These are phyloP conservation scores for sweet orange (Citrus sinensis) DNA, from an alignment of 345 rosid species.

Conservation along the genomic window DNA sequence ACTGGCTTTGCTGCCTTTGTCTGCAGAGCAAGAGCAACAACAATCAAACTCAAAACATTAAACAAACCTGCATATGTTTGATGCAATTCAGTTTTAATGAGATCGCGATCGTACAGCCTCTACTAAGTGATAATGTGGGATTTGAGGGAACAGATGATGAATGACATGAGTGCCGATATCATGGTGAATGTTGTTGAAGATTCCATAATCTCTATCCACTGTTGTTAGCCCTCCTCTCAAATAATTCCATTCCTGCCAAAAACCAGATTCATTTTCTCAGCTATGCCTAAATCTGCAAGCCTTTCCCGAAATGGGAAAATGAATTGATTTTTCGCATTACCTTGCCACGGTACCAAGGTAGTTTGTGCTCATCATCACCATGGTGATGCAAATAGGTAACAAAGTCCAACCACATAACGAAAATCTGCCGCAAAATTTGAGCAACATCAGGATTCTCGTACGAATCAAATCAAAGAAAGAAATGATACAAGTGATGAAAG, in stretches of 20 bases:
- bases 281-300: background rate
- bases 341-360: conserved; percentile 96
- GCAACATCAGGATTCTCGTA: background rate
- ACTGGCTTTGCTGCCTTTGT: conserved; percentile 72
- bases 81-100: background rate
- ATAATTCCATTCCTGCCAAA: conserved; percentile 75
- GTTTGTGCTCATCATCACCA: conserved; percentile 63
- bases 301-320: background rate
- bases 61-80: background rate
- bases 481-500: background rate
- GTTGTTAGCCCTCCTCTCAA: conserved; percentile 90
- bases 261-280: background rate
- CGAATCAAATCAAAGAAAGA: background rate
- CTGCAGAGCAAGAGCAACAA: conserved; percentile 23
- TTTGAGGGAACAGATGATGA: conserved; percentile 94
- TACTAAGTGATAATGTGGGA: conserved; percentile 78
- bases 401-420: conserved; percentile 78
- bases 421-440: conserved; percentile 36
- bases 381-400: conserved; percentile 94
- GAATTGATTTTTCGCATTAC: conserved; percentile 26
- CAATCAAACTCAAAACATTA: background rate
- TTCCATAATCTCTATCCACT: conserved; percentile 76
- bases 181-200: conserved; percentile 77
- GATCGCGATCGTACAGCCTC: conserved; percentile 53
- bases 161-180: conserved; percentile 93